Conservation (phyloP, 1,139 yeast genomes). For the Zygoascus sp. region DNA sequence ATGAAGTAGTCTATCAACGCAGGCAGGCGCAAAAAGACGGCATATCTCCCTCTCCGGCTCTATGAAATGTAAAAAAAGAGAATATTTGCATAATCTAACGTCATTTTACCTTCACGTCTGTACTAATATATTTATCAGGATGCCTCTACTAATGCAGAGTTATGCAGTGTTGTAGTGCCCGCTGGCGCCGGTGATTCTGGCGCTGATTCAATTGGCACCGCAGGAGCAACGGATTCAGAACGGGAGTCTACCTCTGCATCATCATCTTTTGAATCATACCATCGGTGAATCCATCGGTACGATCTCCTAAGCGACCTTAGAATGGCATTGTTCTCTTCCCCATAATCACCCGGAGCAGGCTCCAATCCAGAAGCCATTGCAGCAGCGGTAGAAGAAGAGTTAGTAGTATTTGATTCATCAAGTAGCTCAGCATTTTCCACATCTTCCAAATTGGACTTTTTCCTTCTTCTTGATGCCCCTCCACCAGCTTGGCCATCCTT, state of each 20-base stretch:
- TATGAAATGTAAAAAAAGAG: background rate
- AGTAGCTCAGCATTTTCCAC: constrained; percentile 3
- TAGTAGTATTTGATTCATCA: background rate
- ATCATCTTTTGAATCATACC: constrained; percentile 16
- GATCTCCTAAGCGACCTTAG: constrained; percentile 26
- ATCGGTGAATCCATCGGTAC: constrained; percentile 24
- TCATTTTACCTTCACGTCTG: too few species aligned
- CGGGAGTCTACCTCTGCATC: background rate
- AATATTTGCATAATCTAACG: too few species aligned
- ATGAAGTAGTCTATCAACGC: constrained; percentile 14
- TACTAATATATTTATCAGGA: background rate
- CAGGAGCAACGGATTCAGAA: background rate
- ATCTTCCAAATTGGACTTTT: constrained; percentile 8
- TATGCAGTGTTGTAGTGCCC: too few species aligned
- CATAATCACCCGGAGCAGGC: constrained; percentile 23
- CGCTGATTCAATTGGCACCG: too few species aligned
- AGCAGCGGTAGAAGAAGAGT: background rate
- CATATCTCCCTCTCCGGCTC: background rate
- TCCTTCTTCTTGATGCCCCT: constrained; percentile 9
- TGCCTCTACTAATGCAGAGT: background rate
- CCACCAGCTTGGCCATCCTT: constrained; percentile 1
- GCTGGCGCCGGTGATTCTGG: too few species aligned
- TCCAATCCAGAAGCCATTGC: constrained; percentile 4
- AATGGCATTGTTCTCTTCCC: constrained; percentile 27
- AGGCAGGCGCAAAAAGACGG: background rate